Evolutionary conservation across 2,329 filamentous ascomycete species (phyloP), one percentile per base, ranked within the genome.

Genomic region (Alternaria incomplexa): DNA sequence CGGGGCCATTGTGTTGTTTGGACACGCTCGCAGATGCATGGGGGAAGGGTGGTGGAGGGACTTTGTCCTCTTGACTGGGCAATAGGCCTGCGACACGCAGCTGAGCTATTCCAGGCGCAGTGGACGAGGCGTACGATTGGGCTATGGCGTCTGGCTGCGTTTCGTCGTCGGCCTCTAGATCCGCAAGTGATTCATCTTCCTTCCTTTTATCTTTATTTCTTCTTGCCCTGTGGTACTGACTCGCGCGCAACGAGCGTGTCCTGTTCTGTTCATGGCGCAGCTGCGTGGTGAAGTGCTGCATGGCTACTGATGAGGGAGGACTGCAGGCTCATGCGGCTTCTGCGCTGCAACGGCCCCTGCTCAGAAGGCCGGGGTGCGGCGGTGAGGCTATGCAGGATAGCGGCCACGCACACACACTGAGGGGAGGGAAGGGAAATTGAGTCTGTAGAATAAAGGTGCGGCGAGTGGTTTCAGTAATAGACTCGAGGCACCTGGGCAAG

Each of bases 11-110:
- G 26, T 54, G 65, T 44, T 62, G 58, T 44, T 67, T 68, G 58
- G 63, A 44, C 17, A 59, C 40, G 51, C 60, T 66, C 50, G 67
- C 73, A 55, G 81, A 69, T 28, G 78, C 78, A 67, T 85, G 83
- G 36, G 83, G 83, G 63, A 85, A 85, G 36, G 82, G 81, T 25
- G 70, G 63, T 46, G 74, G 72, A 52, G 83, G 83, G 13, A 83
- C 62, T 23, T 76, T 69, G 45, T 80, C 58, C 23, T 74, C 77
- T 26, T 78, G 68, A n/a, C 80, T 72, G 60, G 80, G 73, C 56
- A 77, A 69, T 62, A 79, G 75, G 55, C 82, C 82, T 65, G 83
- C 82, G 59, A 82, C 74, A 71, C 73, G 78, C 66, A 76, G 71
- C 67, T 80, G 76, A 46, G 63, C 68, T 63, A 70, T 63, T 59